Conservation (phyloP, 1,284 basidiomycete species). For the Microbotryum silenes-acaulis region DNA sequence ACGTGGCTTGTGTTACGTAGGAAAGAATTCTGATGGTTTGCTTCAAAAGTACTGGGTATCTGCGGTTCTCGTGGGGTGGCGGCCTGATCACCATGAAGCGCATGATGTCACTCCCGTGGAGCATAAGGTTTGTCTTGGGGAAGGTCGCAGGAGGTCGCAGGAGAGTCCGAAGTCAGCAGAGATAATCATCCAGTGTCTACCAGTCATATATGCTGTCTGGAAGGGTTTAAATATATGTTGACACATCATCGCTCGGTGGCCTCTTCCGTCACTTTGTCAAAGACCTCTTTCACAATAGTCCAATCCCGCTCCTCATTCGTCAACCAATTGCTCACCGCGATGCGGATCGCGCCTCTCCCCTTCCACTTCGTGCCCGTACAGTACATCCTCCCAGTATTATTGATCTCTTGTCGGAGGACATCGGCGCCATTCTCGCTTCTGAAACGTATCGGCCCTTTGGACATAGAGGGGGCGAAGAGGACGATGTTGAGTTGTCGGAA, state of each 20-base stretch:
- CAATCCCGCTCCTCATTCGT: conserved; percentile 41
- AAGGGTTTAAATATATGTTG: background rate
- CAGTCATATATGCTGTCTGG: background rate
- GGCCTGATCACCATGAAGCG: too few relatives aligned
- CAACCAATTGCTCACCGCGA: conserved; percentile 48
- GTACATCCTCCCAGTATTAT: conserved; percentile 43
- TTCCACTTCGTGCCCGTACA: conserved; percentile 44
- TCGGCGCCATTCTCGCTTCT: conserved; percentile 25
- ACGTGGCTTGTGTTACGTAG: too few relatives aligned
- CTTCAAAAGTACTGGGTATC: too few relatives aligned
- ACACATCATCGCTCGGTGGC: background rate
- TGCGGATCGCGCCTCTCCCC: conserved; percentile 43
- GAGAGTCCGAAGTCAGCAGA: too few relatives aligned
- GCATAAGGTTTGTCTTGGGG: too few relatives aligned
- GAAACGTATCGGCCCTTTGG: conserved; percentile 33
- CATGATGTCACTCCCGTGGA: too few relatives aligned
- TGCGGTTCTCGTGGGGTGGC: too few relatives aligned
- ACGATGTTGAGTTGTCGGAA: conserved; percentile 45
- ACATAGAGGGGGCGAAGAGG: conserved; percentile 42
- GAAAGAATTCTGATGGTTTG: too few relatives aligned
- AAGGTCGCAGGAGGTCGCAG: too few relatives aligned
- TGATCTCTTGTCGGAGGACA: conserved; percentile 42
- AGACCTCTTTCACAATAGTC: conserved; percentile 29
- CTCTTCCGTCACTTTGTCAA: conserved; percentile 33
- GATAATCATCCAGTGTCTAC: background rate